Conservation (phyloP, 108 stramenopile species). For the Craspedostauros australis region DNA sequence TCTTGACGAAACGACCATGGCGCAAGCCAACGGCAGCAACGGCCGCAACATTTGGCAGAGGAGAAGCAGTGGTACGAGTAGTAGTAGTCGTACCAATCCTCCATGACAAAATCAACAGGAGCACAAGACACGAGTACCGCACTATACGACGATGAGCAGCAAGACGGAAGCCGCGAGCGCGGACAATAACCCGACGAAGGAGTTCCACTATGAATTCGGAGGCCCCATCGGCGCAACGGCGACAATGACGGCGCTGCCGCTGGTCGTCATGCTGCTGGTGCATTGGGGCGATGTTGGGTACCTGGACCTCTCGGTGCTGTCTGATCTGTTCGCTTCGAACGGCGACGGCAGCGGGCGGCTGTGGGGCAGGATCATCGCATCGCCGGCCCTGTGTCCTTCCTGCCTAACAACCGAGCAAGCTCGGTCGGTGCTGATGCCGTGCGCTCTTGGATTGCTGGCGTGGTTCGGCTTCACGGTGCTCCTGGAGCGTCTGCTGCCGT, state of each 20-base stretch:
- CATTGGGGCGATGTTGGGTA: conserved; percentile 49
- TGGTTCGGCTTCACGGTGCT: conserved; percentile 88
- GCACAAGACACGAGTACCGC: too few relatives aligned
- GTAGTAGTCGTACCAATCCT: too few relatives aligned
- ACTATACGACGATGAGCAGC: too few relatives aligned
- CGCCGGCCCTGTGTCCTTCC: conserved; percentile 34
- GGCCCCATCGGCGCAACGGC: conserved; percentile 84
- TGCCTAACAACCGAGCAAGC: too few relatives aligned
- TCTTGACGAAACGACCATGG: too few relatives aligned
- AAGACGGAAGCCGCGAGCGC: too few relatives aligned
- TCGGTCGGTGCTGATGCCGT: conserved; percentile 18
- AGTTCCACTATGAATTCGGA: conserved; percentile 89
- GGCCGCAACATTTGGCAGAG: too few relatives aligned
- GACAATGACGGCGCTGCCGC: conserved; percentile 68
- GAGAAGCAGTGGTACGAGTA: too few relatives aligned
- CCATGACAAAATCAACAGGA: too few relatives aligned
- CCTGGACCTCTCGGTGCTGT: conserved; percentile 33
- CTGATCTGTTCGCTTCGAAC: conserved; percentile 10
- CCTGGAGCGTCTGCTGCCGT: conserved; percentile 79
- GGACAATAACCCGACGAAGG: too few relatives aligned
- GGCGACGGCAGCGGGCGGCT: neutral
- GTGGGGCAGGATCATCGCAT: conserved; percentile 13
- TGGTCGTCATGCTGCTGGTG: conserved; percentile 65
- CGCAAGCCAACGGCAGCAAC: too few relatives aligned
- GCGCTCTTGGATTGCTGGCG: conserved; percentile 40